Percentiles rank a stretch among this genome's conserved stretches.
phyloP scores from a whole-genome alignment of 2,329 filamentous ascomycete species.

The Metarhizium humberi region DNA sequence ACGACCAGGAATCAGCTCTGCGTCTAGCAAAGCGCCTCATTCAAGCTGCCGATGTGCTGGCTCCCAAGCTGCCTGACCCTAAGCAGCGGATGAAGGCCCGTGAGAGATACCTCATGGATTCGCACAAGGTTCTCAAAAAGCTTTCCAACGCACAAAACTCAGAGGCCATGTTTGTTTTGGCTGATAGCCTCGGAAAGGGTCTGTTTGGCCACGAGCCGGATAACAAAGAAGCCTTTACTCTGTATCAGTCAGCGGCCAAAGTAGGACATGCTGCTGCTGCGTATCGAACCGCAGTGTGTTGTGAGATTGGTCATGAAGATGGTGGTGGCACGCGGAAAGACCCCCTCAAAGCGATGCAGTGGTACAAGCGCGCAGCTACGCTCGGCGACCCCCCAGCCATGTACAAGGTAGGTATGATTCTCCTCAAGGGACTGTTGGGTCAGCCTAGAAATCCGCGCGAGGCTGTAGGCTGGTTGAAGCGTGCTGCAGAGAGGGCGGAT shows the following conservation, averaged over 20 bases:
- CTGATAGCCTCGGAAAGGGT: slow-evolving; percentile 81
- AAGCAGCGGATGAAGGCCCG: slow-evolving; percentile 64
- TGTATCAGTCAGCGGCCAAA: slow-evolving; percentile 94
- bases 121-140: slow-evolving; percentile 87
- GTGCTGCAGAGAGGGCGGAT: slow-evolving; percentile 82
- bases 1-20: slow-evolving; percentile 63
- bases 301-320: slow-evolving; percentile 90
- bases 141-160: slow-evolving; percentile 62
- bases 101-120: slow-evolving; percentile 77
- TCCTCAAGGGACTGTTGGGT: slow-evolving; percentile 86
- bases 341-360: slow-evolving; percentile 89
- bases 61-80: slow-evolving; percentile 55
- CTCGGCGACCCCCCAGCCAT: slow-evolving; percentile 88
- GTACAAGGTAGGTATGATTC: slow-evolving; percentile 98
- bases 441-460: slow-evolving; percentile 76
- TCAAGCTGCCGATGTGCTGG: slow-evolving; percentile 72
- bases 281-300: slow-evolving; percentile 93
- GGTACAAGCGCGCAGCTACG: slow-evolving; percentile 90
- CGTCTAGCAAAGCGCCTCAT: slow-evolving; percentile 73
- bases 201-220: slow-evolving; percentile 70
- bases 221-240: slow-evolving; percentile 81
- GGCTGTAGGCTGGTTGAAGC: slow-evolving; percentile 85
- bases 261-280: slow-evolving; percentile 76
- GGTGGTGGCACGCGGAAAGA: slow-evolving; percentile 89
- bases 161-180: slow-evolving; percentile 89